Evolutionary conservation across 2,329 filamentous ascomycete genomes (phyloP), one percentile per base, ranked within the genome.

Genomic region (Myriosclerotinia duriaeana): DNA sequence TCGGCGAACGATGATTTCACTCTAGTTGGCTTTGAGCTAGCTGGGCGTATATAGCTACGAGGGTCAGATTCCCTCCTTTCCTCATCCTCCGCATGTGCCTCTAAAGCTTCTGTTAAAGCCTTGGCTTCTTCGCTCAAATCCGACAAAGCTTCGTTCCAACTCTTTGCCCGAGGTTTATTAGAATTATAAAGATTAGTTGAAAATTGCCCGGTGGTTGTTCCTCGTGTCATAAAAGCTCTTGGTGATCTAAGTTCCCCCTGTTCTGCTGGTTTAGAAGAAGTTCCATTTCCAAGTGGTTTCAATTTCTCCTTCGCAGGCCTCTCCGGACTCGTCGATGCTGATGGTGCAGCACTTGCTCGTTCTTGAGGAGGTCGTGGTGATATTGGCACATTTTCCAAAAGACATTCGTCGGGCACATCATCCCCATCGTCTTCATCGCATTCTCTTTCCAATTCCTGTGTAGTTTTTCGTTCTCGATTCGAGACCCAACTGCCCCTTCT

Each of bases 371-470:
- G 87, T 2, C 87, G 82, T n/a, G 91, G 91, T 0, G 91, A 93
- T 55, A 95, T 86, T 6, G 91, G 91, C 2, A 95, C 88, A 70
- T 95, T 95, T 78, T 92, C 90, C 56, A 95, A 84, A 63, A 93
- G 84, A 34, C 91, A 84, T 64, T 91, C 90, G 36, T 93, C 90
- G 0, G 91, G 91, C 40, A 95, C 88, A 69, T 91, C 87, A 73
- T 93, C 90, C 64, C 86, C 88, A 64, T 93, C 89, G 71, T 93
- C 89, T 61, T 89, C 86, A 72, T 92, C 87, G 69, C 85, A 93
- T 74, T 94, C 91, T 65, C 86, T 85, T 75, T 95, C 91, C 63
- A 92, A 80, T 73, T 93, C 87, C 68, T 87, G 79, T 0, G 85
- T 82, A 0, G 88, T 87, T 76, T 92, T 94, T 66, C 88, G 83